phyloP scores from a whole-genome alignment of 2,329 filamentous ascomycete genomes.

The Huntiella moniliformis region DNA sequence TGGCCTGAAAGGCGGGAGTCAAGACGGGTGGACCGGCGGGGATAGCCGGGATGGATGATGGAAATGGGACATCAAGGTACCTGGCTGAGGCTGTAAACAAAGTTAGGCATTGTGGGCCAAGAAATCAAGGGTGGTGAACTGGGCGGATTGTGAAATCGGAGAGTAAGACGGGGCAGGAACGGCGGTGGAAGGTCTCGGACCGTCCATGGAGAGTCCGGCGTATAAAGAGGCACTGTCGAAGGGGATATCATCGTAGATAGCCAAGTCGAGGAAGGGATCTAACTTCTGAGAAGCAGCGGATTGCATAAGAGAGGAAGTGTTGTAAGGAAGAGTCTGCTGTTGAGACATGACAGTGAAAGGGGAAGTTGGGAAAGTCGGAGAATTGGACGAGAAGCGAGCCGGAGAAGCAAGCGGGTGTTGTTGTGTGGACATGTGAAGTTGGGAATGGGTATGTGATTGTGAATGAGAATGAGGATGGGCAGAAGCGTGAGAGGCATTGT shows the following conservation, averaged over 20 bases:
- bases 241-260: neutral
- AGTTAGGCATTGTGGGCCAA: neutral
- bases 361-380: neutral
- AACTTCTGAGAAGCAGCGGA: neutral
- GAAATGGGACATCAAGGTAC: neutral
- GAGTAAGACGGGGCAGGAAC: neutral
- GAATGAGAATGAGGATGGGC: neutral
- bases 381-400: neutral
- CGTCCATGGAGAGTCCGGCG: neutral
- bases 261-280: neutral
- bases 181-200: no score
- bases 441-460: slow-evolving; percentile 13
- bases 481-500: slow-evolving; percentile 12
- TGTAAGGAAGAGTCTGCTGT: no score
- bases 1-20: slow-evolving; percentile 28
- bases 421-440: slow-evolving; percentile 17
- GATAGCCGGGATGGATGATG: neutral
- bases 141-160: neutral
- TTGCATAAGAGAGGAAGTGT: neutral
- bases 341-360: neutral
- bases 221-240: neutral
- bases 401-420: neutral
- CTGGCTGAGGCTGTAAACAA: no score
- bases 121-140: neutral
- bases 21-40: slow-evolving; percentile 26